Evolutionary conservation across 208 protist genomes (phyloP), one percentile per base, ranked within the genome.

Genomic region (Trypanosoma theileri): DNA sequence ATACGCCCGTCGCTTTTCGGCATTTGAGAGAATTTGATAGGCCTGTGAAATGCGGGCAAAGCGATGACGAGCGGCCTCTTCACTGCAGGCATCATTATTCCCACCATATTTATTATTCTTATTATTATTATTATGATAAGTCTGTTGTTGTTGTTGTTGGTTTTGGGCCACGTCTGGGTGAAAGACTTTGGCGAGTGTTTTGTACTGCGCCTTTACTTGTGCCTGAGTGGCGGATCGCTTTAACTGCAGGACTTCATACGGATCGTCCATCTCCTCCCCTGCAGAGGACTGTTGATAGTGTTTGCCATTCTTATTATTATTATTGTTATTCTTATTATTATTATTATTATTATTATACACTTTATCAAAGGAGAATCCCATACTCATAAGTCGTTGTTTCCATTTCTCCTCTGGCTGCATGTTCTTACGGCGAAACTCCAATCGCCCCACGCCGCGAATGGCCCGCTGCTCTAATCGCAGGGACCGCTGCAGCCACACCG

Each of bases 11-110:
- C 86, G 85, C 66, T 90, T 91, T 70, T 95, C 90, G 16, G 85
- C 77, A 64, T 95, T 95, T 6, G 87, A 93, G n/a, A 95, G 74
- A 41, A 95, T 78, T 60, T 93, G 87, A 57, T 95, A 95, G 10
- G 90, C 90, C 52, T 59, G 76, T 19, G 84, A 79, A 52, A 95
- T 89, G 21, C 69, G 70, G 26, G 85, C 84, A 73, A 95, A 95
- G 73, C 83, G 90, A 57, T 40, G 52, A 66, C 91, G 81, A 26
- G 82, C 74, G 19, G 10, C 44, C 16, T 3, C 16, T 11, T 48
- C 28, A 35, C 28, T 35, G 6, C 28, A 35, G 28, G 28, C 28
- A 35, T 35, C 28, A 35, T 35, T 35, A 35, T 35, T 1, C 28
- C 6, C 6, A 35, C 6, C 4, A 35, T 35, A 6, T 35, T 35